Percentiles rank a stretch among this genome's conserved stretches.
These are phyloP conservation scores for Camellia sinensis DNA, from an alignment of 148 eudicot genomes.

Conservation along the genomic window DNA sequence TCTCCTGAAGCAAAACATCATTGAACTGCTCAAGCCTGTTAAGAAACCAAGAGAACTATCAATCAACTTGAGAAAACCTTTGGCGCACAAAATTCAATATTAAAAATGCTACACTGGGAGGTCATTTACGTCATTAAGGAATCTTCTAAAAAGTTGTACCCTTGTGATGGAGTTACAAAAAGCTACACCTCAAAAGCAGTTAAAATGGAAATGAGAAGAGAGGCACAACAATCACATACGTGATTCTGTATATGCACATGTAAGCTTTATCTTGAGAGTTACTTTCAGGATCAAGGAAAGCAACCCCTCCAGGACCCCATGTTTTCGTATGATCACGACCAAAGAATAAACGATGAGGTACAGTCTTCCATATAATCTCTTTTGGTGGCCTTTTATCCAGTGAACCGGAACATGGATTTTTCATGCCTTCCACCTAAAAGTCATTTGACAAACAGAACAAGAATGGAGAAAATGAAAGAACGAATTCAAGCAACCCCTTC, in stretches of 20 bases:
- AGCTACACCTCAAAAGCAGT: not conserved
- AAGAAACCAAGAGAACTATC: not conserved
- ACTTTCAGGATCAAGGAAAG: constrained; percentile 85
- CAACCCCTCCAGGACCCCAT: constrained; percentile 98
- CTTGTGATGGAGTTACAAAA: constrained; percentile 5
- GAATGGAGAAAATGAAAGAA: not conserved
- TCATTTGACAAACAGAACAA: constrained; percentile 2
- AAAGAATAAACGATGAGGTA: constrained; percentile 82
- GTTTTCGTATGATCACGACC: constrained; percentile 59
- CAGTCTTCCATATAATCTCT: constrained; percentile 57
- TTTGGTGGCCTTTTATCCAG: constrained; percentile 77
- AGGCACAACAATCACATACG: constrained; percentile 50
- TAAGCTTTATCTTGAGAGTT: constrained; percentile 46
- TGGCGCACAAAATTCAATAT: not conserved
- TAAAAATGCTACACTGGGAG: not conserved
- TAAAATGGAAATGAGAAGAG: not conserved
- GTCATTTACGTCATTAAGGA: not conserved
- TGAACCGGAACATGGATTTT: constrained; percentile 65
- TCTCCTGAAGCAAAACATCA: constrained; percentile 88
- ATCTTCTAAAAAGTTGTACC: not conserved
- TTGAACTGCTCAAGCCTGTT: constrained; percentile 96
- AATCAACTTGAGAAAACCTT: not conserved
- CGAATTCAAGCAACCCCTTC: not conserved
- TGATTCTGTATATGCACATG: constrained; percentile 71
- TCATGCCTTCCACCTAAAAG: constrained; percentile 87